These are phyloP conservation scores for Teratosphaeria gauchensis DNA, from an alignment of 2,329 filamentous ascomycete genomes.

Conservation along the genomic window DNA sequence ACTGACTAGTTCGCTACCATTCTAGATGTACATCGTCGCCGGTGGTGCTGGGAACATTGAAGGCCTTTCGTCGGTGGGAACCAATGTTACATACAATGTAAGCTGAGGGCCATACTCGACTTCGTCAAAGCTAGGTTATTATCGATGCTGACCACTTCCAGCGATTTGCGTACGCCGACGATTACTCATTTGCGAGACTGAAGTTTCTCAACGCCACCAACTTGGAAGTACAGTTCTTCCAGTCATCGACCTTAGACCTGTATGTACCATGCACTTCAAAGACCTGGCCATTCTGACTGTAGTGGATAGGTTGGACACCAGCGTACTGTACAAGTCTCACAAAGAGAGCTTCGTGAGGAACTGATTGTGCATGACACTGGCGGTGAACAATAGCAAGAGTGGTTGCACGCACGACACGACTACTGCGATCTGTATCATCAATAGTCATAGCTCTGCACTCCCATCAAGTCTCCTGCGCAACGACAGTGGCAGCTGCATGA, in stretches of 20 bases:
- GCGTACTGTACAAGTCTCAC: slow-evolving; percentile 15
- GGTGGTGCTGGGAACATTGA: slow-evolving; percentile 50
- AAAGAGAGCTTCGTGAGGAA: slow-evolving; percentile 11
- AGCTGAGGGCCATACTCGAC: background rate
- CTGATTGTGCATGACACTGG: background rate
- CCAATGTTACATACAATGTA: slow-evolving; percentile 34
- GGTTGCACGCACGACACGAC: background rate
- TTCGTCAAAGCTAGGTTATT: background rate
- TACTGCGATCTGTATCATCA: no score
- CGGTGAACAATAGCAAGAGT: background rate
- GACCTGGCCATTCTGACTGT: slow-evolving; percentile 33
- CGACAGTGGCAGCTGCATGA: no score
- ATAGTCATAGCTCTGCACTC: no score
- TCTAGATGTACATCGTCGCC: slow-evolving; percentile 44
- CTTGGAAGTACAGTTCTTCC: slow-evolving; percentile 30
- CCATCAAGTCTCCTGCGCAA: no score
- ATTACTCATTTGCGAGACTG: slow-evolving; percentile 45
- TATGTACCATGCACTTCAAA: background rate
- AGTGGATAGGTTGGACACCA: slow-evolving; percentile 30
- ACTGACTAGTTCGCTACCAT: background rate
- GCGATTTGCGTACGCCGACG: slow-evolving; percentile 40
- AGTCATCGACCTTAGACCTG: background rate
- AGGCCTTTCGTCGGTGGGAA: slow-evolving; percentile 37
- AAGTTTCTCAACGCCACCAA: slow-evolving; percentile 37
- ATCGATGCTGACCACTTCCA: background rate